A percentile compares a stretch with the other conserved stretches of the same genome.
Conservation (phyloP, 2,329 filamentous ascomycete species). For the Aureobasidium pullulans region DNA sequence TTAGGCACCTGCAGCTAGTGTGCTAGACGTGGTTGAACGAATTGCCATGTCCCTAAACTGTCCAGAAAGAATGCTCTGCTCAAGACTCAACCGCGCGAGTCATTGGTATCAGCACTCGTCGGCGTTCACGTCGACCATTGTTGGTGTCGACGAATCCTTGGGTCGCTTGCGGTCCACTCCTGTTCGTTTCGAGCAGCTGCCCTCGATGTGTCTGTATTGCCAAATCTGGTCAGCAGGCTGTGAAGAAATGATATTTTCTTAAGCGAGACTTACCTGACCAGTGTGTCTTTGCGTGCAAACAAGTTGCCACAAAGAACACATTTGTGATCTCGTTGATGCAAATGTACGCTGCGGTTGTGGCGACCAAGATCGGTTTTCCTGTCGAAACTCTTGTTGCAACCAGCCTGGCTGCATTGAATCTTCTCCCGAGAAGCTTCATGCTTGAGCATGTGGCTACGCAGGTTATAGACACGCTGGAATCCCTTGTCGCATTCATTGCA, state of each 20-base stretch:
- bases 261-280: conserved; percentile 56
- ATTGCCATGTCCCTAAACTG: background rate
- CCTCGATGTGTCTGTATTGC: conserved; percentile 60
- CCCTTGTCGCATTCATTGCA: conserved; percentile 70
- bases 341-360: conserved; percentile 53
- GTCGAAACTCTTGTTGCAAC: conserved; percentile 70
- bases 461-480: conserved; percentile 80
- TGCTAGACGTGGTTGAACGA: background rate
- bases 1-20: background rate
- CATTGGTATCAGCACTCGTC: background rate
- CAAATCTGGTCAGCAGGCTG: background rate
- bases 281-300: conserved; percentile 75
- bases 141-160: background rate
- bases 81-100: background rate
- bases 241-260: background rate
- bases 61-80: background rate
- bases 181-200: conserved; percentile 62
- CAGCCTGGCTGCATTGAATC: conserved; percentile 58
- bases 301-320: conserved; percentile 64
- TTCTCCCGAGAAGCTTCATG: conserved; percentile 69
- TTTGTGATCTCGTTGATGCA: conserved; percentile 61
- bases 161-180: conserved; percentile 18
- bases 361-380: conserved; percentile 69
- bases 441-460: conserved; percentile 76
- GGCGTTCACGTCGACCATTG: background rate